These are phyloP conservation scores for Phlebiopsis gigantea DNA, from an alignment of 768 basidiomycete species.

Conservation along the genomic window DNA sequence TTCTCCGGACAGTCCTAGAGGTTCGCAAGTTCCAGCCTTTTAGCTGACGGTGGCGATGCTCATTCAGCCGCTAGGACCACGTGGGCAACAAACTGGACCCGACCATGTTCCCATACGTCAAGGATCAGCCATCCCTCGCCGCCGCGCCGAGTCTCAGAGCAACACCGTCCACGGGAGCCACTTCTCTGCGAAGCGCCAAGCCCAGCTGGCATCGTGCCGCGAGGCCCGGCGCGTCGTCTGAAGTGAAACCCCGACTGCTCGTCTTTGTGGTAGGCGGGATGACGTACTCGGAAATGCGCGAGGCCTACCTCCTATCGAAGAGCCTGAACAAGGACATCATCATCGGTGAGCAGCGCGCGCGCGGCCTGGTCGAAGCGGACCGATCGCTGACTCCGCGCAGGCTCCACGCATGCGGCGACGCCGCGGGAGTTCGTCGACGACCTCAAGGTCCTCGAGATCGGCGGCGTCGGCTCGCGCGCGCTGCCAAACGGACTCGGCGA, in stretches of 20 bases:
- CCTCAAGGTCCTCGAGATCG: slow-evolving; percentile 78
- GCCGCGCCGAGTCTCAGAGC: slow-evolving; percentile 40
- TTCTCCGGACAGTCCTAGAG: slow-evolving; percentile 76
- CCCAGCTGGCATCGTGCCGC: slow-evolving; percentile 86
- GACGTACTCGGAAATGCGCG: slow-evolving; percentile 93
- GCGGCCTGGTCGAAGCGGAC: not conserved
- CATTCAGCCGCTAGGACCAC: slow-evolving; percentile 61
- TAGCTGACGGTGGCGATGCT: not conserved
- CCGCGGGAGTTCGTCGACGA: slow-evolving; percentile 85
- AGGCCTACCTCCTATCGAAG: slow-evolving; percentile 75
- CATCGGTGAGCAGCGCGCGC: slow-evolving; percentile 57
- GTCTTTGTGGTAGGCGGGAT: slow-evolving; percentile 93
- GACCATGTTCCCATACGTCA: slow-evolving; percentile 84
- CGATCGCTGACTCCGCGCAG: slow-evolving; percentile 35
- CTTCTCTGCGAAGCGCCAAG: slow-evolving; percentile 82
- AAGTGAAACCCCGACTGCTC: slow-evolving; percentile 70
- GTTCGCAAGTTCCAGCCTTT: slow-evolving; percentile 33
- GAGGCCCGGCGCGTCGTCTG: slow-evolving; percentile 39
- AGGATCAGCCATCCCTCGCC: slow-evolving; percentile 62
- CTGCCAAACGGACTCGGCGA: slow-evolving; percentile 66
- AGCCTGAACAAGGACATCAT: slow-evolving; percentile 81
- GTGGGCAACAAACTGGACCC: slow-evolving; percentile 70
- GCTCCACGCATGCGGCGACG: slow-evolving; percentile 84
- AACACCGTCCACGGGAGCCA: slow-evolving; percentile 40
- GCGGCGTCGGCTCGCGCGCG: slow-evolving; percentile 76